These are phyloP conservation scores for Populus hybrid DNA, from an alignment of 441 rosid species.

Conservation along the genomic window DNA sequence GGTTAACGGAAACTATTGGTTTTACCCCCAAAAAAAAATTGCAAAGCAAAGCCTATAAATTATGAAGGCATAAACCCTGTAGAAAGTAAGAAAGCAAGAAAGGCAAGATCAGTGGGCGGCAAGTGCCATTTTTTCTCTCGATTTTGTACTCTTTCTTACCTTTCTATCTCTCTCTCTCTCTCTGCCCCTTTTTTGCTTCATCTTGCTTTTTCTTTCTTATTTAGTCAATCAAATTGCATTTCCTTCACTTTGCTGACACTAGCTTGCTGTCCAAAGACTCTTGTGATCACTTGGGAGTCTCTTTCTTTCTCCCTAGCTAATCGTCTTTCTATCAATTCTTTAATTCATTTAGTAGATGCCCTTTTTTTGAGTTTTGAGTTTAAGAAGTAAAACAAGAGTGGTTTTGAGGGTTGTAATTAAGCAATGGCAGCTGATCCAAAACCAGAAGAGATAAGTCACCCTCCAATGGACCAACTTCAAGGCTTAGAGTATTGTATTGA, in stretches of 20 bases:
- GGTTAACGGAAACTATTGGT: constrained; percentile 52
- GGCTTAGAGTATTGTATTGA: constrained; percentile 98
- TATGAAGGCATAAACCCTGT: not conserved
- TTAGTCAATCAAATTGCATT: constrained; percentile 17
- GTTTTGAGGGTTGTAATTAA: not conserved
- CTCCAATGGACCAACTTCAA: constrained; percentile 98
- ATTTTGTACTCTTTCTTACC: constrained; percentile 1
- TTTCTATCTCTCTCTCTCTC: constrained; percentile 5
- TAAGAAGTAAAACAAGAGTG: not conserved
- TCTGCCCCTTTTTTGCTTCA: not conserved
- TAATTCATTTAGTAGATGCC: constrained; percentile 30
- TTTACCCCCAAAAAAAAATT: not conserved
- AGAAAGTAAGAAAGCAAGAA: constrained; percentile 2
- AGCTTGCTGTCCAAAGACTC: not conserved
- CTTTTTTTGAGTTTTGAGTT: constrained; percentile 24
- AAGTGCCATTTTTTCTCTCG: constrained; percentile 20
- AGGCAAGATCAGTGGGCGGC: constrained; percentile 41
- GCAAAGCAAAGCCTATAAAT: constrained; percentile 3
- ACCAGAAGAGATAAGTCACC: constrained; percentile 88
- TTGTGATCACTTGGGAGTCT: constrained; percentile 1
- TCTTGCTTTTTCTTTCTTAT: constrained; percentile 4
- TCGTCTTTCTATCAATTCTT: constrained; percentile 17
- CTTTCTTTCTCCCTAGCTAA: not conserved
- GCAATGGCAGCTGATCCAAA: constrained; percentile 77
- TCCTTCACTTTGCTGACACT: constrained; percentile 2